Percentiles rank a stretch among this genome's conserved stretches.
Evolutionary conservation across 2,329 filamentous ascomycete genomes (phyloP).

Genomic region (Rachicladosporium sp.): DNA sequence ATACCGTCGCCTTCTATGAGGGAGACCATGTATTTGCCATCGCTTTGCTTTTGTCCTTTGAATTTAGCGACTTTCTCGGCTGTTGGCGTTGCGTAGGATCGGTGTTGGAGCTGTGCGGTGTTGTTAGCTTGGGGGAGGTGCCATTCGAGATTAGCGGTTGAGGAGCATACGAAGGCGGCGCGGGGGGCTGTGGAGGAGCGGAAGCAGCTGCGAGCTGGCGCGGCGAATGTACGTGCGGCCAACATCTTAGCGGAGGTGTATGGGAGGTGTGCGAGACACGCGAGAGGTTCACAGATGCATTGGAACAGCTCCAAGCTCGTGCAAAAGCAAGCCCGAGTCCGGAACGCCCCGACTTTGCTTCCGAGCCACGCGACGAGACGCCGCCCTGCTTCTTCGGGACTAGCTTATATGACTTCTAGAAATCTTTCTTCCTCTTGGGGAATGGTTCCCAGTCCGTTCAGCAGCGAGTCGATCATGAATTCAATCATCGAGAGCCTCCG

Average conservation of each 20-base stretch:
- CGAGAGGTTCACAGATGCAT: neutral
- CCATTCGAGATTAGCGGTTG: too few species aligned
- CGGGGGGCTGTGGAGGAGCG: slow-evolving; percentile 40
- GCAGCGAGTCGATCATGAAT: slow-evolving; percentile 17
- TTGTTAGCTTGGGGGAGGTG: too few species aligned
- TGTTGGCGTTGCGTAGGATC: slow-evolving; percentile 26
- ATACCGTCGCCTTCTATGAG: slow-evolving; percentile 99
- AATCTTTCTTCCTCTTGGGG: too few species aligned
- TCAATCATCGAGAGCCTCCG: slow-evolving; percentile 30
- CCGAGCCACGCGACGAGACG: too few species aligned
- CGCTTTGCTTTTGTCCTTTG: slow-evolving; percentile 74
- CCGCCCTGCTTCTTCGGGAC: too few species aligned
- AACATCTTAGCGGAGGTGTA: slow-evolving; percentile 53
- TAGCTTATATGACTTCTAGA: too few species aligned
- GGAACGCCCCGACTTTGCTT: too few species aligned
- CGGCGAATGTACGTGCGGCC: slow-evolving; percentile 64
- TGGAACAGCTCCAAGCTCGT: too few species aligned
- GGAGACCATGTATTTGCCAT: slow-evolving; percentile 90
- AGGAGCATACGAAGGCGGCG: too few species aligned
- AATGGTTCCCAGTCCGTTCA: too few species aligned
- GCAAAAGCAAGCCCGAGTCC: too few species aligned
- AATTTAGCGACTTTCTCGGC: slow-evolving; percentile 75
- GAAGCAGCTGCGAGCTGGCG: slow-evolving; percentile 68
- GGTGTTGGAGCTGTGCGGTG: too few species aligned
- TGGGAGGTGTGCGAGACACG: slow-evolving; percentile 2